These are phyloP conservation scores for Phytophthora citricola DNA, from an alignment of 352 stramenopile species.

Conservation along the genomic window DNA sequence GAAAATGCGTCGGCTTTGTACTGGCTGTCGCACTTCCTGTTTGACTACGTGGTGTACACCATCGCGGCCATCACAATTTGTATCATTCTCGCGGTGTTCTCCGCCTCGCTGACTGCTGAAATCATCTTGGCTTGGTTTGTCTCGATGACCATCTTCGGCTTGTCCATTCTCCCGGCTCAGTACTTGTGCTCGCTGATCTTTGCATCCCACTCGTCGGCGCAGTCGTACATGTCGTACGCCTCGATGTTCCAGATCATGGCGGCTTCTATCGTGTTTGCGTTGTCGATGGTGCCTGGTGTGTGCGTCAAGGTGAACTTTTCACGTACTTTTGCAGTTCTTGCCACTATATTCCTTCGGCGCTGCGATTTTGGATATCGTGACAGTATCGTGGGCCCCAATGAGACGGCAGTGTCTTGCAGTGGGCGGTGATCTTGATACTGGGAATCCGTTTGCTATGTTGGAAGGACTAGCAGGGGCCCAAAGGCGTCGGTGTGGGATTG, in stretches of 20 bases:
- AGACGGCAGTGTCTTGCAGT: conserved; percentile 51
- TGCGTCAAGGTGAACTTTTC: conserved; percentile 54
- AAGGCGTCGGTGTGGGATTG: conserved; percentile 57
- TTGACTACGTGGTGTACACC: conserved; percentile 60
- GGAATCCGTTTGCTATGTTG: conserved; percentile 30
- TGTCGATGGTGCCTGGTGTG: conserved; percentile 59
- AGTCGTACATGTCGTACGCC: conserved; percentile 80
- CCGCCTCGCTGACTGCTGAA: conserved; percentile 32
- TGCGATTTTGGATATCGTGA: conserved; percentile 58
- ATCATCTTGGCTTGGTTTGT: conserved; percentile 52
- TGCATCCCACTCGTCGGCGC: conserved; percentile 75
- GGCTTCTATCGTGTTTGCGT: conserved; percentile 45
- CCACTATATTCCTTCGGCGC: conserved; percentile 69
- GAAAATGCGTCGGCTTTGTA: conserved; percentile 59
- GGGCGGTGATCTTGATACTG: conserved; percentile 12
- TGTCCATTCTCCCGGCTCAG: conserved; percentile 71
- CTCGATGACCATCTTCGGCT: conserved; percentile 46
- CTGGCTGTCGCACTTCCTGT: conserved; percentile 74
- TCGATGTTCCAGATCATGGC: conserved; percentile 77
- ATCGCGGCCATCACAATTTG: conserved; percentile 42
- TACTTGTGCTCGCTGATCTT: conserved; percentile 78
- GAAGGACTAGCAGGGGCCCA: conserved; percentile 3
- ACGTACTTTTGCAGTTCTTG: conserved; percentile 62
- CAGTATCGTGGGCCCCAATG: conserved; percentile 49
- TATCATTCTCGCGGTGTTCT: conserved; percentile 48